Evolutionary conservation across 371 early-diverging fungal genomes (phyloP), one percentile per base, ranked within the genome.

Genomic region (Circinella minor): DNA sequence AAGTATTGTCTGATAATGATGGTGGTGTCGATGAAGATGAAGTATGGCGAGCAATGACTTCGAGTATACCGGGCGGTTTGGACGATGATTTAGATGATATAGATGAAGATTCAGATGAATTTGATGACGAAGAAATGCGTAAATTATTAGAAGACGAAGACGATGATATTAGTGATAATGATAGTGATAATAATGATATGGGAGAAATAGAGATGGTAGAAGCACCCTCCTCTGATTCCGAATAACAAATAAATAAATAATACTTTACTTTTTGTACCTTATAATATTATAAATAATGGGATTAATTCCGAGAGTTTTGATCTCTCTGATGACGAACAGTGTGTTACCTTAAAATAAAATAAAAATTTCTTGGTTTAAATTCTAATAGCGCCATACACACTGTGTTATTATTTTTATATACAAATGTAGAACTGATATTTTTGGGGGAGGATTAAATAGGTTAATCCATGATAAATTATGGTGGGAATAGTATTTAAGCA

Each of bases 1-100:
- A 51, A 51, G n/a, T 0, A 51, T 57, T 57, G 6, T 57, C 57
- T 57, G 82, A 73, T 9, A 74, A 75, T 37, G 83, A 77, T 34
- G 57, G 36, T 36, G 57, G 57, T 57, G 84, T 80, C 39, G 85
- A 70, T 46, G 88, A 91, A 54, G 90, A 88, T 37, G 92, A 89
- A 74, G 86, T 90, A 49, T 91, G 93, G 87, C 82, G 87, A 62
- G 94, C 91, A 34, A 88, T 94, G 86, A 86, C 89, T 76, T 79
- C 80, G 38, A 87, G 85, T 71, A 88, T 90, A 77, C 93, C 91
- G 55, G 91, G 88, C 67, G 90, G 84, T 48, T 73, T 79, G 11
- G 84, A 84, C 36, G 77, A 79, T 46, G 81, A 76, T 34, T 67
- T 76, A 65, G 89, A 86, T n/a, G 86, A 84, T 60, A 73, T 81